Evolutionary conservation across 768 basidiomycete genomes (phyloP).

Genomic region (Leccinum disarticulatum): DNA sequence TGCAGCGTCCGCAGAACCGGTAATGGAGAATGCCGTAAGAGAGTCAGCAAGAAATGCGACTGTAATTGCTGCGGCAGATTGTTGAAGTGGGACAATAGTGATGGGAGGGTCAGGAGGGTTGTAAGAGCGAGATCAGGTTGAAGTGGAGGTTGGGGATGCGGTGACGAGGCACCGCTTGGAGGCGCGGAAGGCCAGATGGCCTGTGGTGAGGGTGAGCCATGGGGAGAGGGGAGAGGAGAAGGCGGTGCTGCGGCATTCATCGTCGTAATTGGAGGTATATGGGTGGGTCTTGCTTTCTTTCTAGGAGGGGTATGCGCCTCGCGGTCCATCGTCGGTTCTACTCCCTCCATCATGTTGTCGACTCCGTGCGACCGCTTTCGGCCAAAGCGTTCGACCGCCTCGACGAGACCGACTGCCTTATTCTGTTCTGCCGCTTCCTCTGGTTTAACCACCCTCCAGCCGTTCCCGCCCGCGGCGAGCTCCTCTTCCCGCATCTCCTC

Average conservation of each 20-base stretch:
- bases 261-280: slow-evolving; percentile 59
- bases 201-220: slow-evolving; percentile 78
- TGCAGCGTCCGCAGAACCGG: slow-evolving; percentile 89
- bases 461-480: slow-evolving; percentile 58
- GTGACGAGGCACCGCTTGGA: slow-evolving; percentile 75
- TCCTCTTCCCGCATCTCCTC: slow-evolving; percentile 74
- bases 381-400: slow-evolving; percentile 82
- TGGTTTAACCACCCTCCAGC: slow-evolving; percentile 74
- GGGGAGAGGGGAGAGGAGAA: slow-evolving; percentile 82
- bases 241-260: slow-evolving; percentile 76
- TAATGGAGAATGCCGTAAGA: slow-evolving; percentile 88
- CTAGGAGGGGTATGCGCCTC: slow-evolving; percentile 55
- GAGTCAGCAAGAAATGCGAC: slow-evolving; percentile 90
- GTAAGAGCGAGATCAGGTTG: slow-evolving; percentile 82
- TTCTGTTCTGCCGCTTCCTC: slow-evolving; percentile 54
- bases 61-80: slow-evolving; percentile 79
- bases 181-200: slow-evolving; percentile 79
- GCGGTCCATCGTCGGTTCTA: slow-evolving; percentile 54
- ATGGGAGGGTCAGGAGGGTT: slow-evolving; percentile 83
- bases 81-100: slow-evolving; percentile 78
- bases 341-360: slow-evolving; percentile 71
- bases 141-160: slow-evolving; percentile 65
- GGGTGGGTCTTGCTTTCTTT: slow-evolving; percentile 72
- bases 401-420: slow-evolving; percentile 62
- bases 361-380: slow-evolving; percentile 54